A percentile compares a stretch with the other conserved stretches of the same genome.
Conservation (phyloP, 306 rosid genomes). For the Cyamopsis tetragonoloba region DNA sequence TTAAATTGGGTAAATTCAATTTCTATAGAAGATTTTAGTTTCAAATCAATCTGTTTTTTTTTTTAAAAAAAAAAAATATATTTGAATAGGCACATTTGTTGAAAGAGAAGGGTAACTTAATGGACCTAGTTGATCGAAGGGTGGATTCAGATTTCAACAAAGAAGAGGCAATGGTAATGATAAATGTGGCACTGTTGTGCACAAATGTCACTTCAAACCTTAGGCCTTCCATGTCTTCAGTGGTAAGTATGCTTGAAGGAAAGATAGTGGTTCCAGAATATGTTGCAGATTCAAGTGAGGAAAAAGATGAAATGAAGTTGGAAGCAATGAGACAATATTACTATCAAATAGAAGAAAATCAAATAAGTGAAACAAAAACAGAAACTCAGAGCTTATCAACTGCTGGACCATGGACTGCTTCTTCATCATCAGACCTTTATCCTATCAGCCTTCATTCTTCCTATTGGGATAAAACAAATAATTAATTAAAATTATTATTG, state of each 20-base stretch:
- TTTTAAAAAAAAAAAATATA: too few relatives aligned
- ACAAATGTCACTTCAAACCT: conserved; percentile 53
- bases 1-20: conserved; percentile 36
- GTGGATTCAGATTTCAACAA: conserved; percentile 34
- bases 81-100: conserved; percentile 30
- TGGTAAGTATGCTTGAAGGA: conserved; percentile 9
- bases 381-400: neutral
- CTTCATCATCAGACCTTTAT: conserved; percentile 1
- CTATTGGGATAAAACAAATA: neutral
- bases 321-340: conserved; percentile 23
- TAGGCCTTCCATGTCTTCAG: conserved; percentile 34
- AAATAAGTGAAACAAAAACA: neutral
- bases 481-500: too few relatives aligned
- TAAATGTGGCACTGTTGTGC: conserved; percentile 51
- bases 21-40: neutral
- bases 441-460: neutral
- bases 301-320: conserved; percentile 9
- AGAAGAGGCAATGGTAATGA: conserved; percentile 41
- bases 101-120: conserved; percentile 23
- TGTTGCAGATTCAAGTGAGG: neutral
- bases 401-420: neutral
- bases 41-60: neutral
- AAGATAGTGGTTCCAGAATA: neutral
- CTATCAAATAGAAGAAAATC: neutral
- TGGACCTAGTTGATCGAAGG: conserved; percentile 29